Percentiles rank a stretch among this genome's conserved stretches.
phyloP scores from a whole-genome alignment of 2,329 filamentous ascomycete genomes.

The Penicillium sp. region DNA sequence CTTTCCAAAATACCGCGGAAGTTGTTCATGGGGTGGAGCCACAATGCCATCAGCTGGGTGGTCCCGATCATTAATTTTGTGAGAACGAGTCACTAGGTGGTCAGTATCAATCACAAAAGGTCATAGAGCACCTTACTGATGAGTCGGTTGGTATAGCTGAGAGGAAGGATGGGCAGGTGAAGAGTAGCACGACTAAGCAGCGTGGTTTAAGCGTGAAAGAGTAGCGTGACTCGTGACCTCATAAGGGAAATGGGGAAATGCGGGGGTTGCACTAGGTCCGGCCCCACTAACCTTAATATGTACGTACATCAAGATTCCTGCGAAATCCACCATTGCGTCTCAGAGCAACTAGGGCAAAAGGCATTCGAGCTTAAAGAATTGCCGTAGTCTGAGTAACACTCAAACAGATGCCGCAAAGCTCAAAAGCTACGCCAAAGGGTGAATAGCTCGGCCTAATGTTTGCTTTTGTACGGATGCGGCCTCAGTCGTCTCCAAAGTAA shows the following conservation, averaged over 20 bases:
- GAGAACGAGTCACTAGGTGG: conserved; percentile 85
- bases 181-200: neutral
- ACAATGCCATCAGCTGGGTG: conserved; percentile 76
- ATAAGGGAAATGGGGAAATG: conserved; percentile 11
- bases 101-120: neutral
- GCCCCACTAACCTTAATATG: conserved; percentile 11
- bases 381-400: too few species aligned
- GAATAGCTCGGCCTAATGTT: too few species aligned
- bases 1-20: conserved; percentile 94
- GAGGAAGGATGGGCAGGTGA: neutral
- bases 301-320: too few species aligned
- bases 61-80: conserved; percentile 94
- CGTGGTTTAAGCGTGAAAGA: neutral
- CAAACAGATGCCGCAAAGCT: too few species aligned
- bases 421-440: too few species aligned
- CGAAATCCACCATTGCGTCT: neutral
- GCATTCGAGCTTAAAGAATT: too few species aligned
- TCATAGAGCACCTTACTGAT: neutral
- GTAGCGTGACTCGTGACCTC: conserved; percentile 24
- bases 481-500: too few species aligned
- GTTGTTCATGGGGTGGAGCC: conserved; percentile 64
- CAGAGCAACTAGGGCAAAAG: too few species aligned
- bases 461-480: too few species aligned
- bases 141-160: neutral
- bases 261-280: conserved; percentile 13